Conservation (phyloP, 331 rosid species). For the Cydonia oblonga region DNA sequence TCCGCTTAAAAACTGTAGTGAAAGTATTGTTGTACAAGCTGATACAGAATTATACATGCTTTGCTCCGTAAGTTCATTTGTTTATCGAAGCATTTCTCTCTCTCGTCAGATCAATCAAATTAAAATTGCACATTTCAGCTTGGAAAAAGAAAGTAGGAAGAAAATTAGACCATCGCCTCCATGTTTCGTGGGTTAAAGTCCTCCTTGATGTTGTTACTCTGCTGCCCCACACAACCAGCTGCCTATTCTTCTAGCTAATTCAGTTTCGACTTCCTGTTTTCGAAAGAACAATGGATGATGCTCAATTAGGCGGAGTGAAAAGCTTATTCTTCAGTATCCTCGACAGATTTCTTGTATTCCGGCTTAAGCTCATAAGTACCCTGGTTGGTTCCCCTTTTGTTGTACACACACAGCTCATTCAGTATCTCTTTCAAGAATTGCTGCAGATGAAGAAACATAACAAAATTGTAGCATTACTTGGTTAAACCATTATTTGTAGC, state of each 20-base stretch:
- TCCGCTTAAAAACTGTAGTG: neutral
- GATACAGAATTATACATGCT: neutral
- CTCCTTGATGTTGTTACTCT: neutral
- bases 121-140: neutral
- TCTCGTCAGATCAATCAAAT: neutral
- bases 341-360: slow-evolving; percentile 89
- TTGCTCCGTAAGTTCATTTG: neutral
- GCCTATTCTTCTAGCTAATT: neutral
- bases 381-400: slow-evolving; percentile 95
- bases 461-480: neutral
- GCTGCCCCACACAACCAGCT: neutral
- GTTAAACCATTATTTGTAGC: neutral
- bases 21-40: neutral
- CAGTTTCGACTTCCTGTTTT: neutral
- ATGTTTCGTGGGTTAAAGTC: neutral
- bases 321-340: slow-evolving; percentile 54
- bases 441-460: slow-evolving; percentile 36
- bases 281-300: neutral
- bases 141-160: neutral
- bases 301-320: neutral
- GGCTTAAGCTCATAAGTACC: slow-evolving; percentile 99
- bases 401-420: slow-evolving; percentile 89
- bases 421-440: slow-evolving; percentile 98
- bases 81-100: neutral
- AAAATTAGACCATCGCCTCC: neutral